These are phyloP conservation scores for Colletotrichum sp. DNA, from an alignment of 2,329 filamentous ascomycete genomes.

Conservation along the genomic window DNA sequence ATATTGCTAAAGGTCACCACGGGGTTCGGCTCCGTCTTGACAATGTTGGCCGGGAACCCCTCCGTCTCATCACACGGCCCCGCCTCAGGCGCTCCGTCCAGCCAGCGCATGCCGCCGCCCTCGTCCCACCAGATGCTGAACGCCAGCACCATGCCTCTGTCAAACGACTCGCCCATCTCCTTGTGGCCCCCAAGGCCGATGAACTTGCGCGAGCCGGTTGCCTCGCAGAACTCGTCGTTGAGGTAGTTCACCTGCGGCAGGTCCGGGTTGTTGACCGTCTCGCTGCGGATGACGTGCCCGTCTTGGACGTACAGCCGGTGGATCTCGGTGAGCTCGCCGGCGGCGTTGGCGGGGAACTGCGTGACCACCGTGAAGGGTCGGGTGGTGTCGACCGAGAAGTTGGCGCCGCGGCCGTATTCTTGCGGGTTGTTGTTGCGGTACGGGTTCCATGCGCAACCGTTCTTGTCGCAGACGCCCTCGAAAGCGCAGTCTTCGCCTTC, in stretches of 20 bases:
- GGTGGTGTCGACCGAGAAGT: conserved; percentile 38
- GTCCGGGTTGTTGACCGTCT: conserved; percentile 31
- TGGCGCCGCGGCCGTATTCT: conserved; percentile 36
- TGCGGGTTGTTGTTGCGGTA: conserved; percentile 30
- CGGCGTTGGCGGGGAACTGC: conserved; percentile 47
- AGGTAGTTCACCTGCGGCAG: conserved; percentile 38
- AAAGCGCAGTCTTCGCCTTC: conserved; percentile 43
- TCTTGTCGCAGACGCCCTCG: conserved; percentile 47
- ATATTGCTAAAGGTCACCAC: conserved; percentile 61
- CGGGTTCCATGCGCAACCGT: conserved; percentile 49
- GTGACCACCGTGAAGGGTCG: conserved; percentile 51
- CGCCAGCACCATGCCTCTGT: conserved; percentile 54
- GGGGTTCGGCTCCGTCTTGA: conserved; percentile 49
- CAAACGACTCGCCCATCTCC: conserved; percentile 50
- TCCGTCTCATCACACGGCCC: conserved; percentile 60
- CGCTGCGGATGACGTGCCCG: conserved; percentile 51
- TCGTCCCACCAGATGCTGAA: conserved; percentile 60
- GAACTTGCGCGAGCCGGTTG: conserved; percentile 32
- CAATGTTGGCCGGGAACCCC: conserved; percentile 54
- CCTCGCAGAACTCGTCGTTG: conserved; percentile 39
- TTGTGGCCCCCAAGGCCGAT: conserved; percentile 43
- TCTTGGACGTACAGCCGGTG: conserved; percentile 54
- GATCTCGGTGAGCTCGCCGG: conserved; percentile 46
- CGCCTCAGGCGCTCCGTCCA: conserved; percentile 46
- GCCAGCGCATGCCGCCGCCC: conserved; percentile 57